These are phyloP conservation scores for Arctium lappa DNA, from an alignment of 129 eudicot species.

Conservation along the genomic window DNA sequence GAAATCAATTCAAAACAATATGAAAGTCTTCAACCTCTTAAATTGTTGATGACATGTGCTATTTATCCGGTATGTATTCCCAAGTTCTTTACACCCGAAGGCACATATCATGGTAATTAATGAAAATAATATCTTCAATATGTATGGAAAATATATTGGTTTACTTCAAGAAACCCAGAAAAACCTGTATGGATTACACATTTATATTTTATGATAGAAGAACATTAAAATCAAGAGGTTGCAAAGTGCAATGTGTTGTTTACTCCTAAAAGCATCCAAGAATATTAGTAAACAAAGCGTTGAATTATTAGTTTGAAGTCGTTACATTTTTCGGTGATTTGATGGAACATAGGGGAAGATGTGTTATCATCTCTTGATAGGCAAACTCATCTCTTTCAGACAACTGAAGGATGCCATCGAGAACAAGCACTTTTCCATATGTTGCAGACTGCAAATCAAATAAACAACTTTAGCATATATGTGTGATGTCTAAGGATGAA, in stretches of 20 bases:
- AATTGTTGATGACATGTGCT: background rate
- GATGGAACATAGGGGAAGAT: conserved; percentile 96
- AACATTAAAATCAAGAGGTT: background rate
- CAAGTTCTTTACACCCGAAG: background rate
- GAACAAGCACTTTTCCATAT: conserved; percentile 88
- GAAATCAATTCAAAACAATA: too few relatives aligned
- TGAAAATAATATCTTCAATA: background rate
- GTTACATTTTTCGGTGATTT: conserved; percentile 79
- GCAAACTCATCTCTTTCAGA: conserved; percentile 97
- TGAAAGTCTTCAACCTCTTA: background rate
- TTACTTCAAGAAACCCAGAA: background rate
- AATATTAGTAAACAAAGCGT: background rate
- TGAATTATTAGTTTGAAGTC: background rate
- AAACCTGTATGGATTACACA: background rate
- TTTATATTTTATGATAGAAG: too few relatives aligned
- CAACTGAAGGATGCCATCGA: conserved; percentile 95
- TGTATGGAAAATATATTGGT: background rate
- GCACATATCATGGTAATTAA: background rate
- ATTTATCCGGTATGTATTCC: background rate
- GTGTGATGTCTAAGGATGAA: conserved; percentile 5
- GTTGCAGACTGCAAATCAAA: conserved; percentile 58
- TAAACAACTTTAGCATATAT: background rate
- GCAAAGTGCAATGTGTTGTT: background rate
- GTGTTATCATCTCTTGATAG: conserved; percentile 95
- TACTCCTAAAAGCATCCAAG: background rate